Base-by-base conservation (phyloP, 2,329 filamentous ascomycete genomes). In the Fusarium sp. region DNA sequence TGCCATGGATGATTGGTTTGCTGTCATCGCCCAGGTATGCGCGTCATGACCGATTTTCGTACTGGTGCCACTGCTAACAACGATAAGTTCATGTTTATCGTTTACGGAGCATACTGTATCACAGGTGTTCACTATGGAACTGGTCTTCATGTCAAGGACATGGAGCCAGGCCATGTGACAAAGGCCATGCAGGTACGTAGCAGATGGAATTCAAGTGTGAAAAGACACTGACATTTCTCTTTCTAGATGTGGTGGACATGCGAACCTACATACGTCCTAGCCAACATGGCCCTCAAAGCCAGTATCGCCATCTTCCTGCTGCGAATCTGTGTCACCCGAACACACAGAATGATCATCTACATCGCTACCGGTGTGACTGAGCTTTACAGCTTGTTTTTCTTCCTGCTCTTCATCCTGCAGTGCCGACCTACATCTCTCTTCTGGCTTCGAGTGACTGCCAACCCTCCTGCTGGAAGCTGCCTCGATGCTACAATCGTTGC, bases 301-400 rank as follows among this genome's bases (percentile, higher is more conserved):
- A 81, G 78, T 55, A 81, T 83, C 54, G 78, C 77, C 44, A 76
- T 82, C 49, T 82, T 83, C 64, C 69, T 83, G 24, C 61, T 81
- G 5, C 79, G 81, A 25, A 79, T 83, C 46, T 79, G 76, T 67
- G 50, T 78, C 74, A 51, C 71, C 77, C 29, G 46, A 2, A 60
- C 61, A 3, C 63, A 66, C 18, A 25, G 32, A 3, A 18, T 47
- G 24, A 47, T 66, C 27, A 66, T 66, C 3, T 66, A 55, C 20
- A 7, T 32, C 42, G 20, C 30, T 8, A 66, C 63, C 7, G 66
- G 55, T 2, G 56, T 82, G 29, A 75, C 77, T 8, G 77, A 79
- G 34, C 9, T 80, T 16, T 81, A 79, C 68, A 76, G 78, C 57
- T 59, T 75, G 18, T 79, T 78, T 53, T 83, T 78, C 72, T 79